Conservation (phyloP, 1,284 basidiomycete species). For the Melampsora americana region DNA sequence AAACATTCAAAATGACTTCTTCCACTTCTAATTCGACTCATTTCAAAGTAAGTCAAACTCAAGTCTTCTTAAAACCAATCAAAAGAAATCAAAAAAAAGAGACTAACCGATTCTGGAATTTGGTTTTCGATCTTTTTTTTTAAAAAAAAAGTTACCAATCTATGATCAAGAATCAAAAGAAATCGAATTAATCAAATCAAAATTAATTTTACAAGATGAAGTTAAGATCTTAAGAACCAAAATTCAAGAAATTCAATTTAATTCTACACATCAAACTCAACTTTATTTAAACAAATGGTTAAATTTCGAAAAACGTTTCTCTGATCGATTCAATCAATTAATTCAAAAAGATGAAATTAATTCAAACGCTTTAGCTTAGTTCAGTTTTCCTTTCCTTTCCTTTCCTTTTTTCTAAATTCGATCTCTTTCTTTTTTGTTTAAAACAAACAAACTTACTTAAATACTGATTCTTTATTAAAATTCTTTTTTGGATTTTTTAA, state of each 20-base stretch:
- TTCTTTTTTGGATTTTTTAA: neutral
- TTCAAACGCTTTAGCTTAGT: constrained; percentile 28
- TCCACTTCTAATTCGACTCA: too few relatives aligned
- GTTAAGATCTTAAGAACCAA: constrained; percentile 25
- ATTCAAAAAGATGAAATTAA: constrained; percentile 30
- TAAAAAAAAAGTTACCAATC: constrained; percentile 28
- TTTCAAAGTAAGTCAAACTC: too few relatives aligned
- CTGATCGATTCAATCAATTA: constrained; percentile 11
- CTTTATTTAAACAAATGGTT: constrained; percentile 18
- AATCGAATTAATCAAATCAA: constrained; percentile 38
- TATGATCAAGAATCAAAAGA: constrained; percentile 34
- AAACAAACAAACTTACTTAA: too few relatives aligned
- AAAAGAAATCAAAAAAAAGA: too few relatives aligned
- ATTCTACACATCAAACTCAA: constrained; percentile 8
- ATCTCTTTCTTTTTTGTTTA: neutral
- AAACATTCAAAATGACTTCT: too few relatives aligned
- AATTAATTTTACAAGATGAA: constrained; percentile 32
- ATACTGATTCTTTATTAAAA: neutral
- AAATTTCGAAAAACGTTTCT: constrained; percentile 20
- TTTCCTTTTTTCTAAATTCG: neutral
- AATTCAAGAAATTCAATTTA: constrained; percentile 13
- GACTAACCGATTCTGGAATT: too few relatives aligned
- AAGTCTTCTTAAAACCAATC: too few relatives aligned
- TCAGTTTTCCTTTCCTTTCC: neutral
- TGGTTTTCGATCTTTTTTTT: too few relatives aligned